Evolutionary conservation across 2,329 filamentous ascomycete species (phyloP).

Genomic region (Trichoderma pleuroti): DNA sequence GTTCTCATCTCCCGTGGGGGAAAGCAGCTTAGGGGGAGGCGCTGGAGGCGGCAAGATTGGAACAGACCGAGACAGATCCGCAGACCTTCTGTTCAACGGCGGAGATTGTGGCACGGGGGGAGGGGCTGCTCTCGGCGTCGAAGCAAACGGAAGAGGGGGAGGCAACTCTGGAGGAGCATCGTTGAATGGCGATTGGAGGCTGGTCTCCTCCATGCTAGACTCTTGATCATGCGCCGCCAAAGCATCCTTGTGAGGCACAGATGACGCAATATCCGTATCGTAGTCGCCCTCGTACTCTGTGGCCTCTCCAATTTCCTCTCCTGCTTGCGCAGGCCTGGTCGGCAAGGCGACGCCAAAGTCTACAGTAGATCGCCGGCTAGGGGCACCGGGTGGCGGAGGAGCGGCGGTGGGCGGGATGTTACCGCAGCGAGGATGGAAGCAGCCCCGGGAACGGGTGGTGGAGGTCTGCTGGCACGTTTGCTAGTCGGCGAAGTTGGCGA

Average conservation of each 20-base stretch:
- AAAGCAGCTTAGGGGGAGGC: slow-evolving; percentile 23
- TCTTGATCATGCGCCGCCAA: slow-evolving; percentile 77
- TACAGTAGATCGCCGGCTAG: slow-evolving; percentile 57
- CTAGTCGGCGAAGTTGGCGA: slow-evolving; percentile 47
- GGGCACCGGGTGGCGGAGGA: slow-evolving; percentile 58
- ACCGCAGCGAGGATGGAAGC: slow-evolving; percentile 45
- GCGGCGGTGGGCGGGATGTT: slow-evolving; percentile 62
- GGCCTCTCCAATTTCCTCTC: slow-evolving; percentile 68
- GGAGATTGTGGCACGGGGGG: slow-evolving; percentile 62
- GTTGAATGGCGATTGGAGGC: slow-evolving; percentile 56
- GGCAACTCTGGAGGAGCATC: slow-evolving; percentile 45
- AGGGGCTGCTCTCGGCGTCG: slow-evolving; percentile 57
- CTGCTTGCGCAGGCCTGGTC: slow-evolving; percentile 41
- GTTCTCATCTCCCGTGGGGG: slow-evolving; percentile 53
- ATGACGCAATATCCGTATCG: slow-evolving; percentile 94
- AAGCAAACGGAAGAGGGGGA: slow-evolving; percentile 54
- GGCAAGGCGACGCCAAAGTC: slow-evolving; percentile 48
- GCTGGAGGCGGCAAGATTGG: slow-evolving; percentile 58
- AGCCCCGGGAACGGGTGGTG: slow-evolving; percentile 58
- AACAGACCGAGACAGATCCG: slow-evolving; percentile 66
- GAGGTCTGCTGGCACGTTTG: slow-evolving; percentile 55
- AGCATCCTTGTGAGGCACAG: slow-evolving; percentile 89
- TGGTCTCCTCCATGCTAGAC: slow-evolving; percentile 69
- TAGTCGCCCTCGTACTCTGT: slow-evolving; percentile 98
- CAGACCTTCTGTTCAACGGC: slow-evolving; percentile 56